Evolutionary conservation across 495 filamentous ascomycete species (phyloP), one percentile per base, ranked within the genome.

Genomic region (Evansstolkia leycettana): DNA sequence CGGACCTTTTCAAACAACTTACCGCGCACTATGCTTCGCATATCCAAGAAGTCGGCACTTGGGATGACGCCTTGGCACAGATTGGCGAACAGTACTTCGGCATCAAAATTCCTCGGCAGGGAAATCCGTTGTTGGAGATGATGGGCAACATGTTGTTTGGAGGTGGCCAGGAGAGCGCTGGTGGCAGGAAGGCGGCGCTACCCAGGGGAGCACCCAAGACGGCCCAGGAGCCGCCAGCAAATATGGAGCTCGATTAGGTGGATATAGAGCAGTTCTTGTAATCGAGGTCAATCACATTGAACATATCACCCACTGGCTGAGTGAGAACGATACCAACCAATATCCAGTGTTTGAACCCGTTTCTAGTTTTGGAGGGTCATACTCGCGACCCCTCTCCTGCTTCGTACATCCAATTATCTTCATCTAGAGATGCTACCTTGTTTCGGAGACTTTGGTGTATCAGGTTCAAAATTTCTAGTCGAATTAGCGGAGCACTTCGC

Each of bases 1-100:
- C 71, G 6, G 85, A 93, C 46, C 48, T 94, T n/a, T 96, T 82
- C 60, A 76, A 76, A 42, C 78, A 84, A 52, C 63, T 96, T 39
- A 78, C 74, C 47, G 74, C 67, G 12, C 89, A 94, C 50, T 98
- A 96, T 55, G 70, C 74, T 8, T 52, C 63, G 2, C 74, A 89
- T 36, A 71, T 96, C 25, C 72, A 70, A 40, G 92, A 94, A 42
- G 60, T 78, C 2, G 69, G 65, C 1, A 62, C 64, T 16, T 95
- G 90, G 86, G 80, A 86, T 27, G 86, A 90, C 51, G 73, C 82
- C 14, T 62, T 96, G 44, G 80, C 83, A 28, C 76, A 82, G 53
- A 76, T 96, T 43, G 90, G 82, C 27, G 88, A 96, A 69, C 88
- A 90, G 72, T 99, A 95, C 62, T 99, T 96, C 55, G 78, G 73